phyloP scores from a whole-genome alignment of 2,329 filamentous ascomycete species.

The Juglanconis oblonga region DNA sequence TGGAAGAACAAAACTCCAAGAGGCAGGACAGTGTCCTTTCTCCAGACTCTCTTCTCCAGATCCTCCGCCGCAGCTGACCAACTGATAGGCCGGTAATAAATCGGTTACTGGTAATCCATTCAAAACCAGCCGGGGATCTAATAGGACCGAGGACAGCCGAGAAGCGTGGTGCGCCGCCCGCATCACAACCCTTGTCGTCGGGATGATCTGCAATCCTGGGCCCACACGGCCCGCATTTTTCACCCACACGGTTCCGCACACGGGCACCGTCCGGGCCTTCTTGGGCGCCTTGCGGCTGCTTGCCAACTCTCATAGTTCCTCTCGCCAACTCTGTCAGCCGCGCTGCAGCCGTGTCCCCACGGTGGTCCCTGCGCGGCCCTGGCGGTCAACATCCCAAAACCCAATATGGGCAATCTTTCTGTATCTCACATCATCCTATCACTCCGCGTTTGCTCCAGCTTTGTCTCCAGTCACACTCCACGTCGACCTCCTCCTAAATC shows the following conservation, averaged over 20 bases:
- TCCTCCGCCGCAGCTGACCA: no score
- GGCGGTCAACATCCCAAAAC: slow-evolving; percentile 4
- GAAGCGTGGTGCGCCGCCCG: background rate
- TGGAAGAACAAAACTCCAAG: no score
- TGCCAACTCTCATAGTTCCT: background rate
- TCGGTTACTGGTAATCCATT: background rate
- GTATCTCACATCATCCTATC: slow-evolving; percentile 14
- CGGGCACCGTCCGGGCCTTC: slow-evolving; percentile 15
- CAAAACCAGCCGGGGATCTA: background rate
- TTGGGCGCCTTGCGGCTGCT: slow-evolving; percentile 6
- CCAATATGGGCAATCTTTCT: background rate
- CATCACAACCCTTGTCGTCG: background rate
- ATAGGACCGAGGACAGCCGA: background rate
- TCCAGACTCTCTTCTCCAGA: no score
- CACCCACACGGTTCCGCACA: slow-evolving; percentile 11
- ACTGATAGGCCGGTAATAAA: background rate
- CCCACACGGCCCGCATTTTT: slow-evolving; percentile 5
- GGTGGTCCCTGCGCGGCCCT: background rate
- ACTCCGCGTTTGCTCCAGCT: slow-evolving; percentile 17
- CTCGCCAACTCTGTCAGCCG: background rate
- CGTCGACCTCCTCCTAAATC: slow-evolving; percentile 14
- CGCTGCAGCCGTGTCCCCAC: background rate
- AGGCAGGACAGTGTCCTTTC: no score
- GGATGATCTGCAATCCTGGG: slow-evolving; percentile 12
- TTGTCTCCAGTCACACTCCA: slow-evolving; percentile 16